Conservation (phyloP, 495 filamentous ascomycete genomes). For the Daldinia grandis region DNA sequence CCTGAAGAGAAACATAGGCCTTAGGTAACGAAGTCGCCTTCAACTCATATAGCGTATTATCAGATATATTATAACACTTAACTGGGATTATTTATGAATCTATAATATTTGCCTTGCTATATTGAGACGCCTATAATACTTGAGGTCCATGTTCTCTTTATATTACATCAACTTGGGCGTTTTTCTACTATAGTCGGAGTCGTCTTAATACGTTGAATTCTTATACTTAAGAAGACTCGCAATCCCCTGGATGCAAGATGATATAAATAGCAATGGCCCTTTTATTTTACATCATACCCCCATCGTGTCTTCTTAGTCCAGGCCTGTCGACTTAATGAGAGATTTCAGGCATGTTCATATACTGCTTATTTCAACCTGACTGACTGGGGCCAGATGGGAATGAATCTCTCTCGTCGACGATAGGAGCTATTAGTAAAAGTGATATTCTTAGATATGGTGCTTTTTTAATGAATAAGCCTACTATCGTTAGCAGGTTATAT, state of each 20-base stretch:
- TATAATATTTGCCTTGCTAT: neutral
- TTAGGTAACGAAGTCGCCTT: neutral
- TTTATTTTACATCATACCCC: neutral
- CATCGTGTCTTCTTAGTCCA: too few species aligned
- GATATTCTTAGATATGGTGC: too few species aligned
- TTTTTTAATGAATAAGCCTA: too few species aligned
- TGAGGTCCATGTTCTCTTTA: neutral
- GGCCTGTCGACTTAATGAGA: too few species aligned
- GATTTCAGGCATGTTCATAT: too few species aligned
- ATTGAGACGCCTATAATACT: neutral
- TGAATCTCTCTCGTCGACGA: too few species aligned
- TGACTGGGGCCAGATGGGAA: too few species aligned
- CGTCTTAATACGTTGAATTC: neutral
- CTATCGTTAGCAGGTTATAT: too few species aligned
- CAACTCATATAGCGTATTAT: neutral
- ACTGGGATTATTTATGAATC: neutral
- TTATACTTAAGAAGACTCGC: neutral
- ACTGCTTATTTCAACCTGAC: too few species aligned
- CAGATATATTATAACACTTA: neutral
- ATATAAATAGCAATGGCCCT: neutral
- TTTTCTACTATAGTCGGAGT: neutral
- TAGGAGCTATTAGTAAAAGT: too few species aligned
- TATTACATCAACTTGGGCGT: neutral
- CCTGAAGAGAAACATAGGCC: neutral
- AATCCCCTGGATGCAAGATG: neutral